Evolutionary conservation across 1,284 basidiomycete genomes (phyloP).

Genomic region (Pseudomicrostroma phylloplanum): DNA sequence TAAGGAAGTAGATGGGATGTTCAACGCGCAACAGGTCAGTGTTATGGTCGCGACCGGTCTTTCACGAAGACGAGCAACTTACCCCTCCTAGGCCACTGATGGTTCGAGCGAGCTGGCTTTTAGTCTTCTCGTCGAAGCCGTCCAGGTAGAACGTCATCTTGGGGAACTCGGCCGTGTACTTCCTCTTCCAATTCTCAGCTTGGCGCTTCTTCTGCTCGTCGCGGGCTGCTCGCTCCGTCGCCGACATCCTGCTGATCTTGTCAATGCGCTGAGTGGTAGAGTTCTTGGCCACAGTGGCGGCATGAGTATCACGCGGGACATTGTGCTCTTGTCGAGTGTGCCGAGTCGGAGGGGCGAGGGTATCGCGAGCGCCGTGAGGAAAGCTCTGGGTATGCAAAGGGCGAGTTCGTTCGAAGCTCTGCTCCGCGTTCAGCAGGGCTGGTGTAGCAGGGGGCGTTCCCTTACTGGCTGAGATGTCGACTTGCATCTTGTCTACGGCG

Average conservation of each 20-base stretch:
- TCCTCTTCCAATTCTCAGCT: conserved; percentile 34
- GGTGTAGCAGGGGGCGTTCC: conserved; percentile 5
- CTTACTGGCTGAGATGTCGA: conserved; percentile 12
- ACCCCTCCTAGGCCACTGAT: conserved; percentile 40
- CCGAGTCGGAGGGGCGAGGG: conserved; percentile 5
- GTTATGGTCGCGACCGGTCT: neutral
- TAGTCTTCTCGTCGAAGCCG: conserved; percentile 30
- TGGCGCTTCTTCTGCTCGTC: conserved; percentile 27
- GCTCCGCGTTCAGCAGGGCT: conserved; percentile 5
- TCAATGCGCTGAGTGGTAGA: conserved; percentile 33
- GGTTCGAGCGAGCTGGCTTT: conserved; percentile 18
- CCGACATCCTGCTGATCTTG: conserved; percentile 27
- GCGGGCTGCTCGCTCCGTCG: conserved; percentile 29
- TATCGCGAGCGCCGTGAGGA: neutral
- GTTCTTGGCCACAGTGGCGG: conserved; percentile 1
- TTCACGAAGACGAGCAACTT: conserved; percentile 3
- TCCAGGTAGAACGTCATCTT: conserved; percentile 48
- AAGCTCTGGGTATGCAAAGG: neutral
- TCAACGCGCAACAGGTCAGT: neutral
- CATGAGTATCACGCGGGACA: neutral
- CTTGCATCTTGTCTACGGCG: conserved; percentile 24
- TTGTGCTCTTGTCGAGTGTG: neutral
- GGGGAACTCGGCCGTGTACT: conserved; percentile 38
- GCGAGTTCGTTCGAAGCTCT: conserved; percentile 5
- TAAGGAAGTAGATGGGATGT: neutral